Base-by-base conservation (phyloP, 371 early-diverging fungal genomes). In the Nematocida minor region DNA sequence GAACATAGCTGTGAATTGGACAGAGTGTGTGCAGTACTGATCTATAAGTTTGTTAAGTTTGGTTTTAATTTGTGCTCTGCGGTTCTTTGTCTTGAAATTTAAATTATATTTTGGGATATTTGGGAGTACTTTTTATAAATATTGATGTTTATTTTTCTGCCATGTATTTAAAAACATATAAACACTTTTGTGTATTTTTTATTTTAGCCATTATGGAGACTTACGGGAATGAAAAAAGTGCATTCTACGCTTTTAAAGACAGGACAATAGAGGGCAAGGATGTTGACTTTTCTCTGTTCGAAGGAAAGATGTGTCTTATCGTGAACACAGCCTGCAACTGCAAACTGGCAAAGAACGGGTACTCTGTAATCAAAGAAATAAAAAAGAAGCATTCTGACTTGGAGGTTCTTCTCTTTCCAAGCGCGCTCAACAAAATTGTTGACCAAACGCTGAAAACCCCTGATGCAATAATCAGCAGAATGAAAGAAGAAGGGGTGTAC, bases 291-390 rank as follows among this genome's bases (percentile, higher is more conserved):
- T 31, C 41, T 4, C 1, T 25, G 29, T 82, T 69, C 55, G 81
- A 63, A 79, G 81, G 77, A 11, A 77, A 71, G 49, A 64, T 70
- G 2, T 54, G 81, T 92, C 44, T 85, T 14, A 84, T 95, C 46
- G 92, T 93, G 69, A 97, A 97, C 84, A 91, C 92, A 34, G 97
- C 98, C 29, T 91, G 91, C 66, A 89, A 93, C 69, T 96, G 97
- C 84, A 94, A 94, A 9, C 91, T 91, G 80, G 92, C 95, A 18
- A 83, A 87, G 7, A 53, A 69, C 22, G 92, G 93, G 82, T 94
- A 93, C 85, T 69, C 81, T 34, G 91, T 89, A 22, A 87, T 97
- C 22, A 90, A 91, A 85, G 78, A 86, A 29, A 86, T 96, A 41
- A 86, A 92, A 87, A 81, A 92, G 55, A 87, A 90, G 79, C 90